Conservation (phyloP, 2,329 filamentous ascomycete genomes). For the Colletotrichum musicola region DNA sequence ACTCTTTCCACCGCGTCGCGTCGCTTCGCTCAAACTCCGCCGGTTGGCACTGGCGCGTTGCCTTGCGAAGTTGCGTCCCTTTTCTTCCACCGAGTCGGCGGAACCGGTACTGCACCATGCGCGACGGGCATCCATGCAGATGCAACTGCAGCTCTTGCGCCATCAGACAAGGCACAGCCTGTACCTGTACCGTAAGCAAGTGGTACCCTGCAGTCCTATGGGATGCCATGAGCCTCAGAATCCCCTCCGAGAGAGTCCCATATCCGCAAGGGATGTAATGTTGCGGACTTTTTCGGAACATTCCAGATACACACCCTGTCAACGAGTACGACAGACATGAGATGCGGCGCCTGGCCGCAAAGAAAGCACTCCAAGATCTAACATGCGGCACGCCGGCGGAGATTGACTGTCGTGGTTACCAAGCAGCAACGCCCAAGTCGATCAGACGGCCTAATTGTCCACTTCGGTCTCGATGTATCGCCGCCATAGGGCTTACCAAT, state of each 20-base stretch:
- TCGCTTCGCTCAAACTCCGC: conserved; percentile 29
- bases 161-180: conserved; percentile 13
- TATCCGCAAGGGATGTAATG: conserved; percentile 30
- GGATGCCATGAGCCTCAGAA: conserved; percentile 24
- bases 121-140: background rate
- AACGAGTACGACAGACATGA: background rate
- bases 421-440: conserved; percentile 31
- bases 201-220: background rate
- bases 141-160: background rate
- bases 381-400: conserved; percentile 26
- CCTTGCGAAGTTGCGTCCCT: no score
- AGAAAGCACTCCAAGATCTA: background rate
- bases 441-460: conserved; percentile 3
- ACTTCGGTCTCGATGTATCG: conserved; percentile 23
- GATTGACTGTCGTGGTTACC: conserved; percentile 31
- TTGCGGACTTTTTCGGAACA: conserved; percentile 27
- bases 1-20: conserved; percentile 9
- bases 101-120: conserved; percentile 29
- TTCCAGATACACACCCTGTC: conserved; percentile 11
- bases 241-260: background rate
- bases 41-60: background rate
- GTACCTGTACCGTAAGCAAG: conserved; percentile 22
- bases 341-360: background rate
- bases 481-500: conserved; percentile 31
- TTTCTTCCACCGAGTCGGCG: conserved; percentile 35